phyloP scores from a whole-genome alignment of 2,329 filamentous ascomycete genomes.

The Dryadomyces quercus-mongolicae region DNA sequence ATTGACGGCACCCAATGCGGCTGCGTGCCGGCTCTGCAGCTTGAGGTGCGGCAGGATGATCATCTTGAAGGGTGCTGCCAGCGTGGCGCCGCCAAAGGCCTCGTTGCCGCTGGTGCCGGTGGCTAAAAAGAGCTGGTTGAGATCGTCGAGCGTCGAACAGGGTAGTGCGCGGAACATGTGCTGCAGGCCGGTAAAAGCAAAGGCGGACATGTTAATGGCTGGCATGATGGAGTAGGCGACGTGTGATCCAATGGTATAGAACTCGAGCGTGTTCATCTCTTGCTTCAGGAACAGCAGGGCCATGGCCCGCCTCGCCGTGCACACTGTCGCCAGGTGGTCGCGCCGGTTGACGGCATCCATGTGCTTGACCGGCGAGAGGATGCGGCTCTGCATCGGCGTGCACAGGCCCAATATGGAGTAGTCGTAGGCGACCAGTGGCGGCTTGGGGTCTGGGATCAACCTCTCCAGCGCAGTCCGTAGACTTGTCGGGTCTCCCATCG shows the following conservation, averaged over 20 bases:
- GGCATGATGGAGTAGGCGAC: constrained; percentile 60
- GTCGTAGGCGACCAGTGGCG: constrained; percentile 36
- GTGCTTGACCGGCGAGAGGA: constrained; percentile 42
- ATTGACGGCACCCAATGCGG: constrained; percentile 61
- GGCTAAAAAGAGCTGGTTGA: constrained; percentile 46
- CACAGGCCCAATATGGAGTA: constrained; percentile 31
- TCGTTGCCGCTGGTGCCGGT: constrained; percentile 16
- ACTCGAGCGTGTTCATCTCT: constrained; percentile 51
- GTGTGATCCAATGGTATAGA: constrained; percentile 56
- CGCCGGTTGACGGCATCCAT: constrained; percentile 27
- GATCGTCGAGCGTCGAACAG: constrained; percentile 46
- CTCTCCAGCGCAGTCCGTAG: constrained; percentile 30
- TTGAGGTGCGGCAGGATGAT: constrained; percentile 52
- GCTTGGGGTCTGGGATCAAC: constrained; percentile 29
- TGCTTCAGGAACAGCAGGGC: constrained; percentile 48
- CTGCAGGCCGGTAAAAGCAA: constrained; percentile 51
- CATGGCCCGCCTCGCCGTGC: constrained; percentile 45
- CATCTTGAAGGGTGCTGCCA: constrained; percentile 60
- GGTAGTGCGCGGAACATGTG: constrained; percentile 51
- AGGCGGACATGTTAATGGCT: constrained; percentile 61
- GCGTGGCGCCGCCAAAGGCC: constrained; percentile 55
- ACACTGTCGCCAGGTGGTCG: constrained; percentile 31
- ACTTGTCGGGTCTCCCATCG: constrained; percentile 23
- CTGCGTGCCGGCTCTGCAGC: constrained; percentile 54
- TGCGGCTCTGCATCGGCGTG: constrained; percentile 28